A percentile compares a stretch with the other conserved stretches of the same genome.
These are phyloP conservation scores for Pachyrhizus erosus DNA, from an alignment of 306 rosid genomes.

Conservation along the genomic window DNA sequence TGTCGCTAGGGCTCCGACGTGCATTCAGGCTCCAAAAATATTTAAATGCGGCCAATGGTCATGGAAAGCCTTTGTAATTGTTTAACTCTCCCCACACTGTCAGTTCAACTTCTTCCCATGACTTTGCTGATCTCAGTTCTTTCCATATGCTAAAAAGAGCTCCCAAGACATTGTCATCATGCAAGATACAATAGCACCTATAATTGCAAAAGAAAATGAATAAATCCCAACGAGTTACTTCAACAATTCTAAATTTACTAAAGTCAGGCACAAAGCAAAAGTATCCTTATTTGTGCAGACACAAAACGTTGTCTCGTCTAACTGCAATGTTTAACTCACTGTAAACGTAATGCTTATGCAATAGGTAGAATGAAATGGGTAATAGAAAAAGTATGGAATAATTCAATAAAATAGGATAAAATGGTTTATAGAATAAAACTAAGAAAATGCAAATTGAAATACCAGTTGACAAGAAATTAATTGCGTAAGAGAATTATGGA, in stretches of 20 bases:
- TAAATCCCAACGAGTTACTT: constrained; percentile 30
- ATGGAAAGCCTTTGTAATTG: constrained; percentile 71
- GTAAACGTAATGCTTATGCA: neutral
- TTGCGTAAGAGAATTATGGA: constrained; percentile 12
- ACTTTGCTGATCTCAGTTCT: constrained; percentile 66
- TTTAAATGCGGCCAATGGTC: constrained; percentile 39
- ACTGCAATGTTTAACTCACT: constrained; percentile 7
- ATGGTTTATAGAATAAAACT: neutral
- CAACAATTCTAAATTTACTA: constrained; percentile 11
- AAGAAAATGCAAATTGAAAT: constrained; percentile 27
- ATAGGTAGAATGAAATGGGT: neutral
- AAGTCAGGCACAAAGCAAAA: neutral
- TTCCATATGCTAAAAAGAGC: constrained; percentile 84
- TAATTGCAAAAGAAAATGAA: constrained; percentile 37
- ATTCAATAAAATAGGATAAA: neutral
- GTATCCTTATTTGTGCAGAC: constrained; percentile 20
- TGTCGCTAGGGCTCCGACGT: neutral
- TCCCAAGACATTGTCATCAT: constrained; percentile 86
- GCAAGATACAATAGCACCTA: constrained; percentile 94
- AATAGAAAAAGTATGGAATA: neutral
- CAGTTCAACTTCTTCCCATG: constrained; percentile 95
- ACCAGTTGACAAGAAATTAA: constrained; percentile 16
- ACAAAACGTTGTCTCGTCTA: constrained; percentile 5
- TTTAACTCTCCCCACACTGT: constrained; percentile 82
- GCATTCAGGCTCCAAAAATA: constrained; percentile 11